Evolutionary conservation across 2,329 filamentous ascomycete species (phyloP), one percentile per base, ranked within the genome.

Genomic region (Biscogniauxia marginata): DNA sequence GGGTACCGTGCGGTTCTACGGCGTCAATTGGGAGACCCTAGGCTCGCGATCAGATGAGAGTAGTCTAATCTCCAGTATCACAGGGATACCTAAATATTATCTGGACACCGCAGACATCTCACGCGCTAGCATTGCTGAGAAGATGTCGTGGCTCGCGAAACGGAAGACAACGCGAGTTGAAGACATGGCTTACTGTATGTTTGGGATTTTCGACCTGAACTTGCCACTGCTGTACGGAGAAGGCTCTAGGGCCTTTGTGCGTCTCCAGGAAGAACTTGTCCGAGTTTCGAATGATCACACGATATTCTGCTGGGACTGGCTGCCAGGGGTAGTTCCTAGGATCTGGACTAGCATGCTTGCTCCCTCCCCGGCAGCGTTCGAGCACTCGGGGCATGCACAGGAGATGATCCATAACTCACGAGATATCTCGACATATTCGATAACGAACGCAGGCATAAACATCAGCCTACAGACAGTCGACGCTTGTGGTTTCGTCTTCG

Each of bases 201-300:
- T 63, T 7, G 61, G 61, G 6, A 46, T 63, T 2, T 59, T 63
- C 21, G 44, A 50, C 19, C 47, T 63, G 25, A 61, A 61, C 46
- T 59, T 63, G 61, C 61, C 61, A 13, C 20, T 59, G 21, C 20
- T 58, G 8, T 58, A 60, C 9, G 55, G 53, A 3, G 59, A 62
- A 20, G 54, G 57, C 7, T 21, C 9, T 1, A 34, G 50, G 7
- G 57, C 57, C 3, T 61, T 59, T 30, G 9, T 52, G 2, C 34
- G 54, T 7, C 57, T 59, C 3, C 57, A 61, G 20, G 56, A 61
- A 53, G 57, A 57, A 45, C 49, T 58, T 4, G 54, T 58, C 21
- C 22, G 47, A 9, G 21, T 45, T 22, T 54, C 47, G 21, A 50
- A 60, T 19, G 55, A 51, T 20, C 47, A 57, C 11, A 58, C 52